Base-by-base conservation (phyloP, 2,329 filamentous ascomycete species). In the Scleromitrula shiraiana region DNA sequence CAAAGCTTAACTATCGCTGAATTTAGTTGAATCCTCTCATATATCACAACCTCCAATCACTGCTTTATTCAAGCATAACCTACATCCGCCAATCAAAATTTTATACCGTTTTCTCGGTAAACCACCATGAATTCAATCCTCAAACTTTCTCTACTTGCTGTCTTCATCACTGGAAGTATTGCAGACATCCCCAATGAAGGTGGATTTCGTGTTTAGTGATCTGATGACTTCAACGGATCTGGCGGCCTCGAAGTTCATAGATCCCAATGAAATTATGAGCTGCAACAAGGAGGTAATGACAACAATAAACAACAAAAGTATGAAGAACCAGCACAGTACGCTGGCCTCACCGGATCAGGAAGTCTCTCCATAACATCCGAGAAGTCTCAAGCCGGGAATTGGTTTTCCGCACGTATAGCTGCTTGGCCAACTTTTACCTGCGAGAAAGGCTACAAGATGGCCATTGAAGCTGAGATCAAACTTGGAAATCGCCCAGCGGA, bases 351-450 rank as follows among this genome's bases (percentile, higher is more conserved):
- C 17, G 9, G 1, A 2, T 9, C 15, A 15, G 33, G 33, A 14
- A 17, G 14, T 7, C 65, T 75, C 10, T 57, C 58, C 32, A 73
- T 72, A 39, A 65, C 62, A 0, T 62, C 63, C 7, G 46, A 61
- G 37, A 60, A 60, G 24, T 52, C 50, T 26, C 58, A 56, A 41
- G 51, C 53, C 8, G 57, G 54, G 6, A 36, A 37, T 4, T 74
- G 70, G 71, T 72, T 68, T 2, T 73, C 70, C 5, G 63, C 65
- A 4, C 68, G 71, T 19, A 66, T 74, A 50, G 70, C 73, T 57
- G 69, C 68, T 8, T 36, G 33, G 33, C 5, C 61, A 63, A 53
- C 33, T 14, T 36, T 42, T 20, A 45, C 56, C 50, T 2, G 23
- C 56, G 17, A 36, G 33, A 36, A 36, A 4, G 65, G 66, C 37